Base-by-base conservation (phyloP, 768 basidiomycete species). In the Piloderma croceum region DNA sequence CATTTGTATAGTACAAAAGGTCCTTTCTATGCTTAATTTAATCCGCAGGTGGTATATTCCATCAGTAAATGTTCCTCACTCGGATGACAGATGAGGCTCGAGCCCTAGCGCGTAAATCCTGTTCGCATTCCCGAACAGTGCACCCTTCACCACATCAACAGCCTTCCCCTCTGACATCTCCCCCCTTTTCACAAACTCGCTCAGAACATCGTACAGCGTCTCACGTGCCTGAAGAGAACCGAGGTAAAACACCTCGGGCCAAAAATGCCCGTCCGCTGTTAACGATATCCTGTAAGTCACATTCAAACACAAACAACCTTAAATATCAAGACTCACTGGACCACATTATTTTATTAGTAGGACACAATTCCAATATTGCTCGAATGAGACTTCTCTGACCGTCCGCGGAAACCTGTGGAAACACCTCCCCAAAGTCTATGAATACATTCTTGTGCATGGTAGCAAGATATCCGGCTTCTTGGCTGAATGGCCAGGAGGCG, bases 271-370 rank as follows among this genome's bases (percentile, higher is more conserved):
- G 50, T 87, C 81, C 34, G 76, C 76, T 74, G 44, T 15, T 18
- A 24, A 21, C 6, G 35, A n/a, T n/a, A n/a, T n/a, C n/a, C n/a
- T n/a, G n/a, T n/a, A n/a, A 9, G 17, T 37, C n/a, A 15, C 10
- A 22, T 23, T 29, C 22, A 36, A 21, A 19, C 25, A 13, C 7
- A 20, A 13, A 13, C 9, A 32, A 11, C 31, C 13, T 33, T 33
- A 27, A 18, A 13, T 18, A 38, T 10, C 23, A 23, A 40, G 31
- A 7, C 7, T 60, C 76, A 85, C 85, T 86, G 4, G 83, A 87
- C 82, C 83, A 90, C 64, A 90, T 54, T 20, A 89, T 76, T 54
- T 88, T 90, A 55, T 79, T 86, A 21, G 79, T 85, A 10, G 87
- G 87, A 13, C 73, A 66, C 11, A 87, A 60, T 57, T 89, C 87